A percentile compares a stretch with the other conserved stretches of the same genome.
phyloP scores from a whole-genome alignment of 1,139 yeast genomes.

The Hansenula lynferdii region DNA sequence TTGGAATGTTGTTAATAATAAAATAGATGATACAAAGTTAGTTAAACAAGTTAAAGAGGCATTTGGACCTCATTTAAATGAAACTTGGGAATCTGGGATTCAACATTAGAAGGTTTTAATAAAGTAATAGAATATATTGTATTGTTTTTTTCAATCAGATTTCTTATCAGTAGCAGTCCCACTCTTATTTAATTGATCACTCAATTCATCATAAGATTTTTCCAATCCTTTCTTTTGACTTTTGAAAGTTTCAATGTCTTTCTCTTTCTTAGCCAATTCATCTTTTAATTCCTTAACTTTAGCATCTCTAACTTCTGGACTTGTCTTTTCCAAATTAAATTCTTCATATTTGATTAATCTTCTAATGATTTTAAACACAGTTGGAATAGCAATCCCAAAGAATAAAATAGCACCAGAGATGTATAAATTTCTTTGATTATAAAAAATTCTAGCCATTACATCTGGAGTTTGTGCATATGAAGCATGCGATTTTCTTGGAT shows the following conservation, averaged over 20 bases:
- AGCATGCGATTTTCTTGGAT: slow-evolving; percentile 16
- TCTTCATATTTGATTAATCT: slow-evolving; percentile 57
- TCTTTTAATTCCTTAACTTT: slow-evolving; percentile 39
- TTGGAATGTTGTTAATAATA: slow-evolving; percentile 40
- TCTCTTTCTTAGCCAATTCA: slow-evolving; percentile 32
- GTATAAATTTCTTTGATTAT: slow-evolving; percentile 67
- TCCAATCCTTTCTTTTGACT: slow-evolving; percentile 53
- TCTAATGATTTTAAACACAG: slow-evolving; percentile 50
- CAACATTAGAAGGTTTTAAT: slow-evolving; percentile 22
- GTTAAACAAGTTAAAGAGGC: slow-evolving; percentile 43
- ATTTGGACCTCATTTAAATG: slow-evolving; percentile 54
- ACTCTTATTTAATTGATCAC: slow-evolving; percentile 19
- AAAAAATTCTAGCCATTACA: slow-evolving; percentile 41
- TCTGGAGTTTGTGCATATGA: slow-evolving; percentile 23
- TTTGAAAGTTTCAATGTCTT: slow-evolving; percentile 45
- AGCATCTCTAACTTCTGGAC: slow-evolving; percentile 26
- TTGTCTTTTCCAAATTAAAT: slow-evolving; percentile 23
- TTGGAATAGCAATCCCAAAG: slow-evolving; percentile 52
- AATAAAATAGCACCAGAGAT: slow-evolving; percentile 68
- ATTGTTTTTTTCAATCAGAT: slow-evolving; percentile 6
- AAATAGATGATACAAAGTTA: slow-evolving; percentile 35
- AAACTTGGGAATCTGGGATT: slow-evolving; percentile 72
- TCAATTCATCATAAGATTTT: slow-evolving; percentile 44
- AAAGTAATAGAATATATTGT: slow-evolving; percentile 6
- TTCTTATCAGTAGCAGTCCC: slow-evolving; percentile 10